Conservation (phyloP, 164 flowering plant genomes). For the Hamamelis virginiana region DNA sequence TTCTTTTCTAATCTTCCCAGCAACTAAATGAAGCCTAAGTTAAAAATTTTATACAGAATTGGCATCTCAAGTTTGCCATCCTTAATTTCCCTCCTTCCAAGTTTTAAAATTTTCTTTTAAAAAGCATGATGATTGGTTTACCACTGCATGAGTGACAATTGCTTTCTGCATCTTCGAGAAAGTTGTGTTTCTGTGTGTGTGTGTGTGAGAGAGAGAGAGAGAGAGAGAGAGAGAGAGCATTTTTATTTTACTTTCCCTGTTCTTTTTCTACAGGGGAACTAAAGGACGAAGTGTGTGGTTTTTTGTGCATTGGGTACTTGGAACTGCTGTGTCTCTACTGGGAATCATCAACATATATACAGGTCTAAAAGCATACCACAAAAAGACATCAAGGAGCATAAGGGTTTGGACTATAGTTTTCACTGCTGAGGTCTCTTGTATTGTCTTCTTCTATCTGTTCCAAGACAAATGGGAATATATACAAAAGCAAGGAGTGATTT, state of each 20-base stretch:
- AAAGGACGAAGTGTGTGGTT: conserved; percentile 49
- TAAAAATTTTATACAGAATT: no score
- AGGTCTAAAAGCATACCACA: conserved; percentile 47
- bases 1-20: no score
- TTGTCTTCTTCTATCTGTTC: conserved; percentile 41
- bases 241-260: neutral
- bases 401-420: conserved; percentile 42
- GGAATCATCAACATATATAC: conserved; percentile 51
- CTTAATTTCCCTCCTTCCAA: no score
- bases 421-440: conserved; percentile 33
- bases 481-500: conserved; percentile 36
- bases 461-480: conserved; percentile 58
- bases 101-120: no score
- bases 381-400: conserved; percentile 37
- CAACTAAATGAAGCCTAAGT: no score
- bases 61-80: no score
- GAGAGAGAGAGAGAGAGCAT: no score
- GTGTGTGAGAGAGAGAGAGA: neutral
- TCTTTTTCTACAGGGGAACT: conserved; percentile 33
- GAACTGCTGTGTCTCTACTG: conserved; percentile 38
- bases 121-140: no score
- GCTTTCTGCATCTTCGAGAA: neutral
- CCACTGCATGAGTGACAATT: neutral
- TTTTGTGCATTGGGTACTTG: conserved; percentile 46
- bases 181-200: neutral